Percentiles rank a stretch among this genome's conserved stretches.
phyloP scores from a whole-genome alignment of 805 yeast genomes.

The Yarrowia hollandica region DNA sequence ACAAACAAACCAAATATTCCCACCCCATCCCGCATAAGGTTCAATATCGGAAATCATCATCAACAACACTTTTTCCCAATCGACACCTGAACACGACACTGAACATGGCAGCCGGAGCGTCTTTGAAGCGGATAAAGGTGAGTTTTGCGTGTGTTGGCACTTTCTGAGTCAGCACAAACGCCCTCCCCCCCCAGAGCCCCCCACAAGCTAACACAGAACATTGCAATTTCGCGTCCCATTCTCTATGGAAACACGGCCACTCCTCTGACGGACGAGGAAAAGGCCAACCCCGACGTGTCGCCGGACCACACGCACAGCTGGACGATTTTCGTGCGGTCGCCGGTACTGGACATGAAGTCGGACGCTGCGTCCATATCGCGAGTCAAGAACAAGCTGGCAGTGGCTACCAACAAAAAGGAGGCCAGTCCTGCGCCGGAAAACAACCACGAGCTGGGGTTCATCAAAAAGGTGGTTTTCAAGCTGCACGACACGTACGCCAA shows the following conservation, averaged over 20 bases:
- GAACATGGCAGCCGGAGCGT: conserved; percentile 18
- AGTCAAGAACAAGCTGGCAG: conserved; percentile 28
- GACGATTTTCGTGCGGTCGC: conserved; percentile 89
- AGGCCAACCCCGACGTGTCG: conserved; percentile 60
- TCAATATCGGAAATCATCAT: conserved; percentile 17
- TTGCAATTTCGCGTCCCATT: conserved; percentile 75
- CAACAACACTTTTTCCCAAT: conserved; percentile 5
- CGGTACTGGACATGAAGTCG: conserved; percentile 49
- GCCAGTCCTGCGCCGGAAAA: conserved; percentile 28
- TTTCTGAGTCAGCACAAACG: too few species aligned
- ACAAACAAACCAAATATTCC: too few species aligned
- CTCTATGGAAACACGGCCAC: conserved; percentile 78
- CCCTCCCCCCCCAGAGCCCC: too few species aligned
- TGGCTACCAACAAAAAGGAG: conserved; percentile 26
- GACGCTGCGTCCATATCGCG: conserved; percentile 22
- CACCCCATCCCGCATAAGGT: too few species aligned
- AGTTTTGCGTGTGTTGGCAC: too few species aligned
- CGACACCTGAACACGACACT: conserved; percentile 11
- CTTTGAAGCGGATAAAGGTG: conserved; percentile 23
- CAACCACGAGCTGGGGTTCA: conserved; percentile 68
- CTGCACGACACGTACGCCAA: conserved; percentile 91
- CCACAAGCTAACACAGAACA: conserved; percentile 43
- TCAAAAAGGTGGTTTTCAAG: conserved; percentile 90
- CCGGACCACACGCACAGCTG: conserved; percentile 91
- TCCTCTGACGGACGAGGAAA: conserved; percentile 55